Conservation (phyloP, 208 protist genomes). For the Porcisia hertigi region DNA sequence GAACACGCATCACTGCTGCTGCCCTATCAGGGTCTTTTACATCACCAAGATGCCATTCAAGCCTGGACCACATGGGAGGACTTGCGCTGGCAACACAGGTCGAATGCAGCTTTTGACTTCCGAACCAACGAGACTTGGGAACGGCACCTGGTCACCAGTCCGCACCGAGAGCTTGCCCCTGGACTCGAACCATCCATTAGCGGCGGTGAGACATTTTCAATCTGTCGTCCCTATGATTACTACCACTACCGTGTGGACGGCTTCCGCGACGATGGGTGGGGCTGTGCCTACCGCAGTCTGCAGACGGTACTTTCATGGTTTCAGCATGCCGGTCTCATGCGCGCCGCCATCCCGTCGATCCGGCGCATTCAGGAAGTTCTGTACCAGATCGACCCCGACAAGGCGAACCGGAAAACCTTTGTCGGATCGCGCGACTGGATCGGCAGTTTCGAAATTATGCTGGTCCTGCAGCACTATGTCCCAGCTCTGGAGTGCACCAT, state of each 20-base stretch:
- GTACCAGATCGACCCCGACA: slow-evolving; percentile 70
- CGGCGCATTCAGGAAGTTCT: slow-evolving; percentile 90
- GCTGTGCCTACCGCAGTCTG: slow-evolving; percentile 94
- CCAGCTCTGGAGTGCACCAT: slow-evolving; percentile 88
- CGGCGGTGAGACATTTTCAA: slow-evolving; percentile 47
- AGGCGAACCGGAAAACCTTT: slow-evolving; percentile 81
- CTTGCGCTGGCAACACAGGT: not conserved
- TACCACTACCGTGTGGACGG: slow-evolving; percentile 95
- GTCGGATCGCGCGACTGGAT: slow-evolving; percentile 95
- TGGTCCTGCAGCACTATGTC: slow-evolving; percentile 85
- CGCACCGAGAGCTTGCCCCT: slow-evolving; percentile 43
- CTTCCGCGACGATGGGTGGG: slow-evolving; percentile 95
- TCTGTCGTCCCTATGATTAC: slow-evolving; percentile 91
- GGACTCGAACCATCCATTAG: slow-evolving; percentile 19
- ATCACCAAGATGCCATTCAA: slow-evolving; percentile 29
- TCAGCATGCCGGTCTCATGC: slow-evolving; percentile 55
- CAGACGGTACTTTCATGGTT: slow-evolving; percentile 91
- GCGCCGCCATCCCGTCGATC: slow-evolving; percentile 54
- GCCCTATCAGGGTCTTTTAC: slow-evolving; percentile 43
- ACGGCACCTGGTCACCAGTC: slow-evolving; percentile 51
- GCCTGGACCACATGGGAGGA: slow-evolving; percentile 33
- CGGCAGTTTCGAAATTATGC: slow-evolving; percentile 92
- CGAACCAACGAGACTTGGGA: slow-evolving; percentile 56
- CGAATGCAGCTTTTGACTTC: not conserved
- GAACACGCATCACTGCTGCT: slow-evolving; percentile 68